Base-by-base conservation (phyloP, 129 eudicot genomes). In the Tagetes erecta region DNA sequence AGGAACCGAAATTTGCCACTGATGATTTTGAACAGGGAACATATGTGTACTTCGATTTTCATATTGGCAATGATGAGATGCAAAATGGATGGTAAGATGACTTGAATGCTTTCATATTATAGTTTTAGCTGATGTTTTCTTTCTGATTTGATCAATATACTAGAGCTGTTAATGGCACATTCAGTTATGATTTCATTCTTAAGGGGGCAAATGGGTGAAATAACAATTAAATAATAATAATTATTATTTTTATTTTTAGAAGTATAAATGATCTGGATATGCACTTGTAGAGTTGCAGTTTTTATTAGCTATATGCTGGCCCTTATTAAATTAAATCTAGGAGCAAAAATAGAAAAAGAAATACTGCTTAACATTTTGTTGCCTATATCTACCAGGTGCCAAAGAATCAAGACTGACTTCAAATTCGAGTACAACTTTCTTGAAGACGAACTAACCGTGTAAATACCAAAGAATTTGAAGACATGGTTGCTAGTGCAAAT, bases 1-100 rank as follows among this genome's bases (percentile, higher is more conserved):
- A 91, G 80, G 99, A 95, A 84, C 99, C 99, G 58, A 87, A 86
- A 64, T 85, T 91, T 44, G 96, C 97, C 67, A 88, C 99, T 5
- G 99, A 95, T 82, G 99, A 95, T 74, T 95, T 80, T 87, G 99
- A 95, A 80, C 92, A 88, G 78, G 97, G 99, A 66, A 88, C 97
- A n/a, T 95, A 95, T 57, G 96, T 95, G 11, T 95, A 95, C 84
- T 95, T 95, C 6, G 97, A 95, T 81, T 91, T 88, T 83, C 96
- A 88, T 77, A 86, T 88, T 53, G 84, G 84, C 75, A 84, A 75
- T 34, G 97, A 93, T 67, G 97, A 94, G 79, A 77, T 77, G 81
- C 92, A 92, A 71, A 89, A 95, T 37, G 99, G 99, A 62, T 95
- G 99, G 99, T 95, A 88, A 20, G 93, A 49, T 64, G 56, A 11